A percentile compares a stretch with the other conserved stretches of the same genome.
Conservation (phyloP, 2,329 filamentous ascomycete species). For the Fusarium sp. region DNA sequence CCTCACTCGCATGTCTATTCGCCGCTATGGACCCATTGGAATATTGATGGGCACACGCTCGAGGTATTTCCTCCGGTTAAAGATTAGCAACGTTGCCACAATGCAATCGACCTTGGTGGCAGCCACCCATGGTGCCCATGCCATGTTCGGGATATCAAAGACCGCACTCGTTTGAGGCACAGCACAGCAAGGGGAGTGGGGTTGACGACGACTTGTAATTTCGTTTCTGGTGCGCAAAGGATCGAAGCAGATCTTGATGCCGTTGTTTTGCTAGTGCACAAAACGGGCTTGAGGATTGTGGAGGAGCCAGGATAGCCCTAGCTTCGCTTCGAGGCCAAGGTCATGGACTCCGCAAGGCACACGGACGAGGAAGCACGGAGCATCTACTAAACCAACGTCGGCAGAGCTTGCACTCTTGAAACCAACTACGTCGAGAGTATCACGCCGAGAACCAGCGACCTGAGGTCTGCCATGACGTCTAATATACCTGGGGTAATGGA, state of each 20-base stretch:
- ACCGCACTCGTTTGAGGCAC: background rate
- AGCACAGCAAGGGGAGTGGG: slow-evolving; percentile 2
- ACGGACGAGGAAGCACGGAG: slow-evolving; percentile 39
- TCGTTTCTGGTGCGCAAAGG: slow-evolving; percentile 27
- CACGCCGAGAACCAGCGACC: slow-evolving; percentile 1
- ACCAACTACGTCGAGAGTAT: slow-evolving; percentile 8
- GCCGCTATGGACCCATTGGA: slow-evolving; percentile 38
- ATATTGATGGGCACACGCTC: slow-evolving; percentile 32
- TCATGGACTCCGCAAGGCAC: slow-evolving; percentile 40
- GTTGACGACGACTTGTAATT: slow-evolving; percentile 27
- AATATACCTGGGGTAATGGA: background rate
- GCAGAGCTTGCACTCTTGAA: slow-evolving; percentile 24
- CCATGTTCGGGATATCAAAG: slow-evolving; percentile 13
- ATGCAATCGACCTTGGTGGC: slow-evolving; percentile 9
- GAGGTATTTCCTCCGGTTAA: slow-evolving; percentile 29
- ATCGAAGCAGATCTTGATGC: slow-evolving; percentile 37
- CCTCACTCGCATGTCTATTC: slow-evolving; percentile 34
- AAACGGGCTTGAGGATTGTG: slow-evolving; percentile 38
- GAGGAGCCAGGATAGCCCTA: slow-evolving; percentile 45
- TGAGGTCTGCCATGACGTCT: background rate
- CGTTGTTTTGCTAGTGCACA: slow-evolving; percentile 37
- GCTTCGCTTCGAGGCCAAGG: slow-evolving; percentile 35
- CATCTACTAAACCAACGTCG: slow-evolving; percentile 44
- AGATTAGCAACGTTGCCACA: slow-evolving; percentile 30
- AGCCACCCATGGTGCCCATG: slow-evolving; percentile 10